Conservation (phyloP, 148 eudicot species). For the Chenopodium quinoa region DNA sequence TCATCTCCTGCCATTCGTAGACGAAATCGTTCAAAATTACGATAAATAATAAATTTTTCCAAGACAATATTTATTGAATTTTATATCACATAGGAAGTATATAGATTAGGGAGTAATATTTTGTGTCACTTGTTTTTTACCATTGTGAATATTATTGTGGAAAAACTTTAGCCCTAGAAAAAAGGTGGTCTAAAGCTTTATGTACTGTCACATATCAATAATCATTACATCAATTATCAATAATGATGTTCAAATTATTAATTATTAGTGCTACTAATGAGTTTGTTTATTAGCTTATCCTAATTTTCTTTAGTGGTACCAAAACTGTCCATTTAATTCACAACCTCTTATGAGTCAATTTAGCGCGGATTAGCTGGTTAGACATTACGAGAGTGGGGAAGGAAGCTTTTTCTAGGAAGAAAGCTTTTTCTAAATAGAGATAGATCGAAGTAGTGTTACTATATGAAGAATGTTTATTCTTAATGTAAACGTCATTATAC, state of each 20-base stretch:
- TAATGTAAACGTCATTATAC: neutral
- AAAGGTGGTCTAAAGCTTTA: neutral
- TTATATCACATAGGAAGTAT: too few species aligned
- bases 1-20: slow-evolving; percentile 49
- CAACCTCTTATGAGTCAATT: too few species aligned
- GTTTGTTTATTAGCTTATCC: neutral
- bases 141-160: too few species aligned
- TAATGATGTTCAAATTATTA: too few species aligned
- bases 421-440: too few species aligned
- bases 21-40: neutral
- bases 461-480: neutral
- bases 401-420: too few species aligned
- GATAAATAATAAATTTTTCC: neutral
- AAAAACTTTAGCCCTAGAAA: neutral
- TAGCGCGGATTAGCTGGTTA: too few species aligned
- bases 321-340: too few species aligned
- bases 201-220: neutral
- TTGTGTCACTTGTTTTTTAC: too few species aligned
- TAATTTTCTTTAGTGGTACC: neutral
- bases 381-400: too few species aligned
- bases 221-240: neutral
- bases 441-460: neutral
- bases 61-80: neutral
- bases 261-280: neutral
- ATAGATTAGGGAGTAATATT: too few species aligned